phyloP scores from a whole-genome alignment of 192 early-diverging fungal species.

The Chytriomyces sp. region DNA sequence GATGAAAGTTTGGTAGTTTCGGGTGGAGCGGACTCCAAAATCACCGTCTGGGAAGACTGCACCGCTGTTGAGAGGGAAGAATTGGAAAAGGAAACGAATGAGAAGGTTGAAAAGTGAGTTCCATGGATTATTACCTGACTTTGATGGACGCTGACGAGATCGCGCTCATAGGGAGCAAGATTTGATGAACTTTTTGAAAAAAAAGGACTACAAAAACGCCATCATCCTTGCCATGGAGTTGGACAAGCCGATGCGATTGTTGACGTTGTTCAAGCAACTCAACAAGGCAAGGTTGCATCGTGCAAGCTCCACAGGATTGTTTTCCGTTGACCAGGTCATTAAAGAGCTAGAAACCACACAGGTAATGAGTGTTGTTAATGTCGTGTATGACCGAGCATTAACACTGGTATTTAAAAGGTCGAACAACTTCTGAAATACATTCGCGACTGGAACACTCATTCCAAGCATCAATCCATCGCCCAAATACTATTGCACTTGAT shows the following conservation, averaged over 20 bases:
- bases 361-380: conserved; percentile 10
- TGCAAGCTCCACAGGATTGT: conserved; percentile 61
- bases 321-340: conserved; percentile 72
- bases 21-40: conserved; percentile 87
- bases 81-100: conserved; percentile 64
- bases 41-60: conserved; percentile 91
- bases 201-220: conserved; percentile 92
- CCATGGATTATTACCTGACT: not conserved
- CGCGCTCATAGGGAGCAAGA: conserved; percentile 78
- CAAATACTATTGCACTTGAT: conserved; percentile 83
- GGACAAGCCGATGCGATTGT: conserved; percentile 83
- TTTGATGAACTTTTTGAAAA: conserved; percentile 79
- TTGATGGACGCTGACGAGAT: conserved; percentile 3
- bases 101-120: conserved; percentile 70
- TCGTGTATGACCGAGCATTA: conserved; percentile 21
- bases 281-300: conserved; percentile 24
- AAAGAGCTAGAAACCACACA: conserved; percentile 57
- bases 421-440: conserved; percentile 81
- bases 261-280: conserved; percentile 56
- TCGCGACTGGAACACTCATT: conserved; percentile 95
- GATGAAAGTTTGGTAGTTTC: conserved; percentile 75
- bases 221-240: conserved; percentile 86
- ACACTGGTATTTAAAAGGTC: conserved; percentile 55
- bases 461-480: conserved; percentile 74
- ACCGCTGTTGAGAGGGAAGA: conserved; percentile 81